These are phyloP conservation scores for Podila horticola DNA, from an alignment of 192 early-diverging fungal genomes.

Conservation along the genomic window DNA sequence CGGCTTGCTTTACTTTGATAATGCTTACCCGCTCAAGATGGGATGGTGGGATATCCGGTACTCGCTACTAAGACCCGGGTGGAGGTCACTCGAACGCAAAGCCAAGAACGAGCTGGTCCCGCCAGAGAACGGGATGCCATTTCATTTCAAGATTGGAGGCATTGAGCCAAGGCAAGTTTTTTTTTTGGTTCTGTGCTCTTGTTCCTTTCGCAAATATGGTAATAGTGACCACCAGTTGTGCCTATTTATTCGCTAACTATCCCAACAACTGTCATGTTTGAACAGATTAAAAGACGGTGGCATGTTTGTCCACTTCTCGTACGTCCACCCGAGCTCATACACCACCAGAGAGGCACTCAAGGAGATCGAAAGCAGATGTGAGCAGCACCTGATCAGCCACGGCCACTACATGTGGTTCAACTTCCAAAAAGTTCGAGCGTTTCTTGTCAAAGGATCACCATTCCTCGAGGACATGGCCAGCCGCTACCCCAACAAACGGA, in stretches of 20 bases:
- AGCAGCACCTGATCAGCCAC: slow-evolving; percentile 64
- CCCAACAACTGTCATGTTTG: background rate
- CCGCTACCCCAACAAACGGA: slow-evolving; percentile 58
- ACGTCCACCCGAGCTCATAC: slow-evolving; percentile 45
- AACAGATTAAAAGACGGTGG: slow-evolving; percentile 60
- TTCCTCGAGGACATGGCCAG: slow-evolving; percentile 78
- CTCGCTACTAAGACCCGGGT: slow-evolving; percentile 32
- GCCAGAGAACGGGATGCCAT: slow-evolving; percentile 58
- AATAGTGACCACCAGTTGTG: background rate
- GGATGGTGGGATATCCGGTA: slow-evolving; percentile 52
- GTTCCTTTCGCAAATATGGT: background rate
- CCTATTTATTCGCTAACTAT: too few species aligned
- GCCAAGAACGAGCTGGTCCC: slow-evolving; percentile 53
- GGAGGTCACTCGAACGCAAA: slow-evolving; percentile 47
- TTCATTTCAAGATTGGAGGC: slow-evolving; percentile 56
- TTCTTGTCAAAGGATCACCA: slow-evolving; percentile 75
- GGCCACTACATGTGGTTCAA: slow-evolving; percentile 74
- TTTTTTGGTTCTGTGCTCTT: background rate
- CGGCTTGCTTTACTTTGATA: slow-evolving; percentile 53
- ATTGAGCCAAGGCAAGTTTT: slow-evolving; percentile 60
- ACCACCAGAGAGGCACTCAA: slow-evolving; percentile 47
- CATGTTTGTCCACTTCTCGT: slow-evolving; percentile 65
- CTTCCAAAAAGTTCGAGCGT: slow-evolving; percentile 67
- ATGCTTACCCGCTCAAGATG: slow-evolving; percentile 49
- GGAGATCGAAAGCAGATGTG: slow-evolving; percentile 57